These are phyloP conservation scores for Xylariaceae sp. DNA, from an alignment of 2,329 filamentous ascomycete genomes.

Conservation along the genomic window DNA sequence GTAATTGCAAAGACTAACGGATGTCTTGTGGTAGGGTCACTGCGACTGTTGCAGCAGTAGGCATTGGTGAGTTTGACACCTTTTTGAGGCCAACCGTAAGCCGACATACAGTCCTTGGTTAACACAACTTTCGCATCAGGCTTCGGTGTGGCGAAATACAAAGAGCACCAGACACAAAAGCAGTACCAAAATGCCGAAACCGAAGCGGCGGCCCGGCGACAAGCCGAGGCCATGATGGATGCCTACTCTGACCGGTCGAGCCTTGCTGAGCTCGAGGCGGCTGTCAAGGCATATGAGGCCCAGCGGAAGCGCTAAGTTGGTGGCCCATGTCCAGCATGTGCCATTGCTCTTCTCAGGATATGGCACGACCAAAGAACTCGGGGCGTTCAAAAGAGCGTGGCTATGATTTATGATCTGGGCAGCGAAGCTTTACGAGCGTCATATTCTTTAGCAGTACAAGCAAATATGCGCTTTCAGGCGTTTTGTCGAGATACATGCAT, in stretches of 20 bases:
- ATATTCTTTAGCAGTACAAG: no score
- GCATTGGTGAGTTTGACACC: constrained; percentile 40
- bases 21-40: constrained; percentile 34
- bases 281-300: constrained; percentile 53
- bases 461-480: no score
- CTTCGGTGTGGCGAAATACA: constrained; percentile 41
- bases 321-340: background rate
- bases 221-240: constrained; percentile 51
- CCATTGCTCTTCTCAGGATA: background rate
- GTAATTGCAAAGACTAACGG: constrained; percentile 29
- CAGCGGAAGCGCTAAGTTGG: constrained; percentile 25
- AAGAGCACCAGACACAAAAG: constrained; percentile 34
- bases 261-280: constrained; percentile 55
- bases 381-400: no score
- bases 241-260: constrained; percentile 58
- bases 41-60: constrained; percentile 40
- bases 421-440: no score
- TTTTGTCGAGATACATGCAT: no score
- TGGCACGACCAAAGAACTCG: background rate
- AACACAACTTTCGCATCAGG: no score
- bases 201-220: constrained; percentile 40
- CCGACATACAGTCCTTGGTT: no score
- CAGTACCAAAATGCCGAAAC: constrained; percentile 37
- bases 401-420: no score
- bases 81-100: constrained; percentile 31